A percentile compares a stretch with the other conserved stretches of the same genome.
Conservation (phyloP, 2,329 filamentous ascomycete genomes). For the Monilinia vaccinii-corymbosi region DNA sequence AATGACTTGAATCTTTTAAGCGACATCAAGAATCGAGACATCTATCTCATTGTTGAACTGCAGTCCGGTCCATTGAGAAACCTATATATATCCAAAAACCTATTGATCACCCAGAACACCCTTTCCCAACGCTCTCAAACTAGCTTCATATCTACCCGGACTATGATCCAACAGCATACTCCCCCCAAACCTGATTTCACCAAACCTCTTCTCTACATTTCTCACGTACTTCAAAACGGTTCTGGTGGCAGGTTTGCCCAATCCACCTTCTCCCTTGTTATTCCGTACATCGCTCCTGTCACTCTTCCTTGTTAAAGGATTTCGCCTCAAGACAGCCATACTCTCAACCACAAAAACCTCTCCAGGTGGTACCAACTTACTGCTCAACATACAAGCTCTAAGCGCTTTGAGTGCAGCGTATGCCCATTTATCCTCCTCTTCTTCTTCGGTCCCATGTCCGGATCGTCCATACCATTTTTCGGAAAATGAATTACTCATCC, state of each 20-base stretch:
- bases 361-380: conserved; percentile 65
- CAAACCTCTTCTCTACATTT: conserved; percentile 61
- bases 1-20: no score
- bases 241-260: conserved; percentile 58
- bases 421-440: conserved; percentile 61
- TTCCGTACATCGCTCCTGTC: neutral
- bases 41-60: no score
- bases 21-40: no score
- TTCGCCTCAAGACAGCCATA: conserved; percentile 55
- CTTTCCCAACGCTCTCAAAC: conserved; percentile 49
- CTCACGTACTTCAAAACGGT: conserved; percentile 62
- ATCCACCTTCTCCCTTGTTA: conserved; percentile 13
- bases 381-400: conserved; percentile 56
- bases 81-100: no score
- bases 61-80: no score
- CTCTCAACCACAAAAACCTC: conserved; percentile 68
- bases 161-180: conserved; percentile 71
- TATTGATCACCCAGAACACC: conserved; percentile 26
- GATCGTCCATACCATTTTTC: conserved; percentile 48
- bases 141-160: conserved; percentile 64
- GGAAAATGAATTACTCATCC: conserved; percentile 51
- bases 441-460: conserved; percentile 31
- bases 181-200: conserved; percentile 61
- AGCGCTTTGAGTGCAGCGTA: conserved; percentile 57
- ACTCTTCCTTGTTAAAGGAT: conserved; percentile 44